Conservation (phyloP, 495 filamentous ascomycete species). For the Evernia prunastri region DNA sequence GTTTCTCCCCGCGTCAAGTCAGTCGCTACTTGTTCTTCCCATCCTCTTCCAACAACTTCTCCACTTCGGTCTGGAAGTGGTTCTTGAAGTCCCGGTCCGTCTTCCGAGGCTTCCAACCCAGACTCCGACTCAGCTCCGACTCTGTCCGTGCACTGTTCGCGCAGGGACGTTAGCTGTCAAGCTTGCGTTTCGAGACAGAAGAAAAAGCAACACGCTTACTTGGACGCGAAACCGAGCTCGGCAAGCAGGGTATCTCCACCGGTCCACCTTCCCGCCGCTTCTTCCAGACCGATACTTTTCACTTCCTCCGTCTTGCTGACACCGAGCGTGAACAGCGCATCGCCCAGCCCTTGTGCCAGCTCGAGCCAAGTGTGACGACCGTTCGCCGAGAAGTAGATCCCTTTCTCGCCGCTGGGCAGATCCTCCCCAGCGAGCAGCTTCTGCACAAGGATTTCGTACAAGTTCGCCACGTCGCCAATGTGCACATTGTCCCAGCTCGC, state of each 20-base stretch:
- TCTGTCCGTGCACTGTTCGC: conserved; percentile 27
- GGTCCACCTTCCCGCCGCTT: conserved; percentile 30
- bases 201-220: conserved; percentile 20
- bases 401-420: conserved; percentile 38
- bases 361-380: conserved; percentile 39
- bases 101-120: conserved; percentile 39
- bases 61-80: conserved; percentile 8
- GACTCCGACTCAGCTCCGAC: conserved; percentile 27
- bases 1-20: not conserved
- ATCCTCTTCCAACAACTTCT: not conserved
- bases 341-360: conserved; percentile 33
- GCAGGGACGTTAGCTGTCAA: not conserved
- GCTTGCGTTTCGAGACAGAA: not conserved
- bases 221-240: conserved; percentile 37
- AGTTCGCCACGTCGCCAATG: conserved; percentile 38
- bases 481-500: conserved; percentile 45
- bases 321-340: conserved; percentile 32
- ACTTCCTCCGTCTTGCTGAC: conserved; percentile 30
- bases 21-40: not conserved
- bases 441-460: conserved; percentile 34
- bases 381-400: conserved; percentile 41
- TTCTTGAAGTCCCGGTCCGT: conserved; percentile 8
- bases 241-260: conserved; percentile 26
- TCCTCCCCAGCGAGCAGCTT: conserved; percentile 23
- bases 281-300: conserved; percentile 32